These are phyloP conservation scores for Phytophthora multivora DNA, from an alignment of 352 stramenopile genomes.

Conservation along the genomic window DNA sequence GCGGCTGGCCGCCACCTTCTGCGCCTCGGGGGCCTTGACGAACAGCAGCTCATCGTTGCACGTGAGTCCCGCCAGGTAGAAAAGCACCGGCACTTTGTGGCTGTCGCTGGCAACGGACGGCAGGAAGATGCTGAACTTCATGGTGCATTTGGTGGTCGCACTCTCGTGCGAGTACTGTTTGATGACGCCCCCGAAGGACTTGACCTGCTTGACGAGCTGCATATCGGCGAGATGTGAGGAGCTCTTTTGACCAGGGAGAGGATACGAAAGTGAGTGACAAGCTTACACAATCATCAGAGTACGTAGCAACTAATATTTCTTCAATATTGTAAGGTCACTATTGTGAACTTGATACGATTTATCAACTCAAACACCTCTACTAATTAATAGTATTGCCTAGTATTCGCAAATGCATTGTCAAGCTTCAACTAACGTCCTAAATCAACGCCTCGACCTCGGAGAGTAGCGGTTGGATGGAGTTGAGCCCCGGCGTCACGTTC, in stretches of 20 bases:
- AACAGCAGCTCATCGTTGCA: constrained; percentile 97
- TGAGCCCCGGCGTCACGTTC: constrained; percentile 43
- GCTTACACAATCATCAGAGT: no score
- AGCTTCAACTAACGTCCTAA: constrained; percentile 20
- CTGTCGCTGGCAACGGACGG: constrained; percentile 64
- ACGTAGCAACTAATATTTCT: no score
- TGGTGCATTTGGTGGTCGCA: constrained; percentile 78
- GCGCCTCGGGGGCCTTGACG: constrained; percentile 93
- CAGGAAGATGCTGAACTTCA: constrained; percentile 93
- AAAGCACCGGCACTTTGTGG: constrained; percentile 88
- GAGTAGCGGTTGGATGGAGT: constrained; percentile 55
- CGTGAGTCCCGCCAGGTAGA: constrained; percentile 97
- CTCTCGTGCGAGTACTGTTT: constrained; percentile 90
- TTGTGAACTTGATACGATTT: no score
- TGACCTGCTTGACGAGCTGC: constrained; percentile 78
- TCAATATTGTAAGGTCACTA: no score
- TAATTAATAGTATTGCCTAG: no score
- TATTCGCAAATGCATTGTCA: neutral
- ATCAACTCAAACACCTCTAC: no score
- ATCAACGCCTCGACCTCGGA: constrained; percentile 70
- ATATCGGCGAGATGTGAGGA: constrained; percentile 28
- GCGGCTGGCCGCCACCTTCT: constrained; percentile 87
- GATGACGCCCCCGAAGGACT: constrained; percentile 78
- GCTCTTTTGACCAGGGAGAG: neutral
- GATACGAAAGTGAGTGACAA: constrained; percentile 3